These are phyloP conservation scores for Plenodomus lindquistii DNA, from an alignment of 2,329 filamentous ascomycete genomes.

Conservation along the genomic window DNA sequence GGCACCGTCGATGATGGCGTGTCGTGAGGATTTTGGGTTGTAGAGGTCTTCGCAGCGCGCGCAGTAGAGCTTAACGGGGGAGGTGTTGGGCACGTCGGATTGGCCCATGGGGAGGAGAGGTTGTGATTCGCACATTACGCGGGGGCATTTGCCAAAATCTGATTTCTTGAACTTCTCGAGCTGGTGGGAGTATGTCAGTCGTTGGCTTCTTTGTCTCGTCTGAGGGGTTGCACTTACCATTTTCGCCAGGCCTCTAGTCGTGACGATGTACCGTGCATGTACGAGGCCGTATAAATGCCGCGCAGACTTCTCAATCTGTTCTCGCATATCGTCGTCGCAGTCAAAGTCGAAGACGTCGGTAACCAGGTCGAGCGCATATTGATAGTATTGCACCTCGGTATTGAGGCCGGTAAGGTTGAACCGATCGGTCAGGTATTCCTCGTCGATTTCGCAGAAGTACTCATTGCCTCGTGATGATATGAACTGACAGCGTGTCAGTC, in stretches of 20 bases:
- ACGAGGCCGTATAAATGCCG: constrained; percentile 94
- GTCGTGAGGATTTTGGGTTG: constrained; percentile 96
- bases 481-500: constrained; percentile 64
- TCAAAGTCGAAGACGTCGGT: constrained; percentile 99
- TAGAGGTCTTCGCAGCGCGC: constrained; percentile 97
- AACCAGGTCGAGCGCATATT: constrained; percentile 95
- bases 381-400: constrained; percentile 97
- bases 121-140: constrained; percentile 92
- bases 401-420: constrained; percentile 98
- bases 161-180: constrained; percentile 98
- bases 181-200: constrained; percentile 54
- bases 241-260: constrained; percentile 88
- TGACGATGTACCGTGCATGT: constrained; percentile 95
- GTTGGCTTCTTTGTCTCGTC: neutral
- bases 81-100: constrained; percentile 83
- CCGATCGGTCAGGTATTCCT: constrained; percentile 95
- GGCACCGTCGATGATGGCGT: constrained; percentile 92
- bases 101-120: constrained; percentile 94
- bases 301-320: constrained; percentile 96
- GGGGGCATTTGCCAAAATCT: constrained; percentile 97
- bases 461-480: constrained; percentile 97
- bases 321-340: constrained; percentile 97
- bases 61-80: constrained; percentile 96
- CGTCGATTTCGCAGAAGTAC: constrained; percentile 99
- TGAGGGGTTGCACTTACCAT: constrained; percentile 68